A percentile compares a stretch with the other conserved stretches of the same genome.
These are phyloP conservation scores for Gracilaria caudata DNA, from an alignment of 23 red algal species.

Conservation along the genomic window DNA sequence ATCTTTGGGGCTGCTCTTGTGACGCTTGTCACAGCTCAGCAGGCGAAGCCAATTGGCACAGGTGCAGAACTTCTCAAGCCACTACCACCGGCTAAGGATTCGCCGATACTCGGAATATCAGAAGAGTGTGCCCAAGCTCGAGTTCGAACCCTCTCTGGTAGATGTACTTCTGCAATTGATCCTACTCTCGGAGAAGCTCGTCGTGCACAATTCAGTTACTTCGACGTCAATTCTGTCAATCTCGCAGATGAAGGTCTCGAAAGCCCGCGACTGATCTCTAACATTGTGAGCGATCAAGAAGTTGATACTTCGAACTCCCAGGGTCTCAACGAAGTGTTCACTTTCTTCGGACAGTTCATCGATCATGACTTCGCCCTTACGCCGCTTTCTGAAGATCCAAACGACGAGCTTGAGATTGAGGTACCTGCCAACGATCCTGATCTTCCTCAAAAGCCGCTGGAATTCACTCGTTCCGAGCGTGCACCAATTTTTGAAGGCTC, in stretches of 20 bases:
- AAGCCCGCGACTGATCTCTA: slow-evolving; percentile 35
- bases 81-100: slow-evolving; percentile 20
- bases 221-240: background rate
- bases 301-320: slow-evolving; percentile 11
- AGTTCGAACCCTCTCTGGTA: slow-evolving; percentile 12
- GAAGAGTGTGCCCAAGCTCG: background rate
- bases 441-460: background rate
- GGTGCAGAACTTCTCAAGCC: slow-evolving; percentile 5
- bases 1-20: background rate
- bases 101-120: background rate
- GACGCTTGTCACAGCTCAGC: background rate
- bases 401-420: slow-evolving; percentile 9
- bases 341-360: slow-evolving; percentile 62
- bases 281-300: slow-evolving; percentile 24
- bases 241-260: background rate
- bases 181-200: slow-evolving; percentile 33
- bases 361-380: slow-evolving; percentile 57
- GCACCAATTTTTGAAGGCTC: background rate
- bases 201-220: slow-evolving; percentile 37
- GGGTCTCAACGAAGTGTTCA: slow-evolving; percentile 47
- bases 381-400: slow-evolving; percentile 15
- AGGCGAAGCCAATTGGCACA: background rate
- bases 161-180: slow-evolving; percentile 37
- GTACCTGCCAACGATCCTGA: slow-evolving; percentile 21
- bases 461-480: slow-evolving; percentile 35